These are phyloP conservation scores for Asclepias syriaca DNA, from an alignment of 257 asterid genomes.

Conservation along the genomic window DNA sequence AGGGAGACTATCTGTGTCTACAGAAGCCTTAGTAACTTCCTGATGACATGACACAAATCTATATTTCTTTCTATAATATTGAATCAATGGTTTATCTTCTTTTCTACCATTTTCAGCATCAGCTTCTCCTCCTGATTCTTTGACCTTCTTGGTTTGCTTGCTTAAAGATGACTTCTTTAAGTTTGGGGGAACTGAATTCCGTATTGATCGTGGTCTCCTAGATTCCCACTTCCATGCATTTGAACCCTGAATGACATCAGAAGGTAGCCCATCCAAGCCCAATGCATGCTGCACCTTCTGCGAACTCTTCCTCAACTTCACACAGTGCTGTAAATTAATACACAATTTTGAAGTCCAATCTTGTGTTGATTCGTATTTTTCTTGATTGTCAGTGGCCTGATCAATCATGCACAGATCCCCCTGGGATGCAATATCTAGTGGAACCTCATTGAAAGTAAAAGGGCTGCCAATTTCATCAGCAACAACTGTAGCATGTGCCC, in stretches of 20 bases:
- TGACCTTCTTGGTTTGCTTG: constrained; percentile 19
- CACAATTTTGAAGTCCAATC: constrained; percentile 78
- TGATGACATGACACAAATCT: constrained; percentile 33
- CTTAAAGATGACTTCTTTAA: constrained; percentile 27
- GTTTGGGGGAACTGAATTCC: constrained; percentile 27
- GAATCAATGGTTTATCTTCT: constrained; percentile 38
- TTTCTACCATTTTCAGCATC: constrained; percentile 30
- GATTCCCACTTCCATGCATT: constrained; percentile 60
- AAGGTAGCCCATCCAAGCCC: constrained; percentile 55
- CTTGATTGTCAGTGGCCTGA: constrained; percentile 61
- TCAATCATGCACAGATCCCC: constrained; percentile 69
- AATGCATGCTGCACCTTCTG: constrained; percentile 49
- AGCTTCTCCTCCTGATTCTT: constrained; percentile 22
- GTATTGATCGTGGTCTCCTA: constrained; percentile 72
- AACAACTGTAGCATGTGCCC: constrained; percentile 61
- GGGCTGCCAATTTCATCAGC: constrained; percentile 67
- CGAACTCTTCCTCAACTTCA: constrained; percentile 55
- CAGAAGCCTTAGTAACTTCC: constrained; percentile 19
- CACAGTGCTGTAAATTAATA: constrained; percentile 64
- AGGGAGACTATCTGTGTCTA: constrained; percentile 16
- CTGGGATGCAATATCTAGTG: constrained; percentile 49
- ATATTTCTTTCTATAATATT: constrained; percentile 64
- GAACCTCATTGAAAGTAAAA: constrained; percentile 52
- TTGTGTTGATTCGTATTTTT: constrained; percentile 35
- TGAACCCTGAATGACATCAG: constrained; percentile 29